Evolutionary conservation across 768 basidiomycete genomes (phyloP).

Genomic region (Russula abietina): DNA sequence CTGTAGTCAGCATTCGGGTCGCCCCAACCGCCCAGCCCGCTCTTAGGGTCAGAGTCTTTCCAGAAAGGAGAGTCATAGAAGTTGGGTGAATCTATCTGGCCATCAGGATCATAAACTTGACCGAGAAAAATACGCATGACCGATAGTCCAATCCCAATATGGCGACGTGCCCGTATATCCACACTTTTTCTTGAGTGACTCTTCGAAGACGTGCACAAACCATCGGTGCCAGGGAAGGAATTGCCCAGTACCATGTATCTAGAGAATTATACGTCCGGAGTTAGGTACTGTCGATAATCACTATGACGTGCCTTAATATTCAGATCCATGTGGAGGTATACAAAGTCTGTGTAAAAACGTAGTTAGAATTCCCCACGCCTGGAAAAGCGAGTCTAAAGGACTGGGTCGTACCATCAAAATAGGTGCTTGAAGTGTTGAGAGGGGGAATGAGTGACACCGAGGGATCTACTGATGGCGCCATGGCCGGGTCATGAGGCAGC

Average conservation of each 20-base stretch:
- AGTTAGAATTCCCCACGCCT: neutral
- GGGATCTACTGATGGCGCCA: slow-evolving; percentile 12
- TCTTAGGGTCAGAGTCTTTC: slow-evolving; percentile 24
- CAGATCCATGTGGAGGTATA: slow-evolving; percentile 30
- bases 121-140: neutral
- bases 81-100: slow-evolving; percentile 25
- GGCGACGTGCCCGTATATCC: slow-evolving; percentile 27
- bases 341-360: slow-evolving; percentile 19
- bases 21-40: slow-evolving; percentile 31
- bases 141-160: slow-evolving; percentile 32
- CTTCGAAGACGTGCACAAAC: slow-evolving; percentile 25
- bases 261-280: neutral
- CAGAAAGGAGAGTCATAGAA: slow-evolving; percentile 26
- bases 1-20: slow-evolving; percentile 24
- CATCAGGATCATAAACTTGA: neutral
- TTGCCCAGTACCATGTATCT: slow-evolving; percentile 28
- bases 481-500: slow-evolving; percentile 20
- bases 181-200: slow-evolving; percentile 26
- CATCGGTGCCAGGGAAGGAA: slow-evolving; percentile 32
- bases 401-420: slow-evolving; percentile 20
- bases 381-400: neutral
- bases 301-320: slow-evolving; percentile 19
- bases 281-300: neutral
- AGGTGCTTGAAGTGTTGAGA: slow-evolving; percentile 19
- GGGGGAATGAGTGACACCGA: slow-evolving; percentile 20